Evolutionary conservation across 2,329 filamentous ascomycete species (phyloP).

Genomic region (Ciborinia camelliae): DNA sequence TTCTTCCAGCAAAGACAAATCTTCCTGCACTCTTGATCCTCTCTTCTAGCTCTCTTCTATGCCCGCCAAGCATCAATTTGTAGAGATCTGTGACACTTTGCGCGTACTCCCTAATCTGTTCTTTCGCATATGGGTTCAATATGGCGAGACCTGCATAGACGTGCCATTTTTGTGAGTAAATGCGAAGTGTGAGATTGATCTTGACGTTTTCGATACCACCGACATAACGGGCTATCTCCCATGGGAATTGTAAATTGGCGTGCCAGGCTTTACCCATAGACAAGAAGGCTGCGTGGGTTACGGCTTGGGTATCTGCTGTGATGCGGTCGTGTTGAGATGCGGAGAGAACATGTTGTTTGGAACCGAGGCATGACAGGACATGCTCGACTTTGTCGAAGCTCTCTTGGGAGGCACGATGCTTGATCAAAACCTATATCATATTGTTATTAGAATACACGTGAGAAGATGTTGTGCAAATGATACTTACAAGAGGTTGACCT

Average conservation of each 20-base stretch:
- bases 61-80: conserved; percentile 92
- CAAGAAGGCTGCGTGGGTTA: conserved; percentile 94
- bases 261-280: conserved; percentile 98
- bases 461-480: not conserved
- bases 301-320: conserved; percentile 95
- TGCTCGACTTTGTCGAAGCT: conserved; percentile 75
- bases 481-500: conserved; percentile 77
- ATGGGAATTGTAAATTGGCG: conserved; percentile 91
- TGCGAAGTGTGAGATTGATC: conserved; percentile 95
- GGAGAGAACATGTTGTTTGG: conserved; percentile 82
- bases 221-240: conserved; percentile 93
- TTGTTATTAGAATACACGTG: conserved; percentile 8
- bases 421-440: conserved; percentile 67
- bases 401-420: conserved; percentile 78
- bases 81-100: conserved; percentile 88
- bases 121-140: conserved; percentile 85
- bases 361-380: conserved; percentile 78
- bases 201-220: conserved; percentile 99
- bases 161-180: conserved; percentile 99
- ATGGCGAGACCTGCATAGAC: conserved; percentile 97
- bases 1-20: conserved; percentile 58
- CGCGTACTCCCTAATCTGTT: conserved; percentile 93
- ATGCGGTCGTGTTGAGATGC: conserved; percentile 91
- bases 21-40: conserved; percentile 79
- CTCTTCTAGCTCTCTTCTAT: conserved; percentile 67